Evolutionary conservation across 2,329 filamentous ascomycete species (phyloP).

Genomic region (Pestalotiopsis sp.): DNA sequence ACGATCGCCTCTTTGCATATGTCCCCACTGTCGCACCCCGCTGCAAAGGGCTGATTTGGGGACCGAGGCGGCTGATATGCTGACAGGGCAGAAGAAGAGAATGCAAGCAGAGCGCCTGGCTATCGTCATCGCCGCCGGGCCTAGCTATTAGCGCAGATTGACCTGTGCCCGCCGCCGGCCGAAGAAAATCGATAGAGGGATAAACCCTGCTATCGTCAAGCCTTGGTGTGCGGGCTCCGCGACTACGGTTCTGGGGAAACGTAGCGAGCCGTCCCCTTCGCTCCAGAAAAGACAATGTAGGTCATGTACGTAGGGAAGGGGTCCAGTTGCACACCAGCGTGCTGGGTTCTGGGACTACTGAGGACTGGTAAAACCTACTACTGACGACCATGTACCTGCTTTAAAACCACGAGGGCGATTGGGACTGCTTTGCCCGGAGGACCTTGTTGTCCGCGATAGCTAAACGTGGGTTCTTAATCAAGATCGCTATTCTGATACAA

Average conservation of each 20-base stretch:
- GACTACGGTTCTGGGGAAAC: neutral
- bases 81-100: neutral
- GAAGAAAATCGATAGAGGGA: neutral
- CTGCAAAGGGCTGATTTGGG: neutral
- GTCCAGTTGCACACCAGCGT: neutral
- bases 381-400: neutral
- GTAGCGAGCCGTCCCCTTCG: constrained; percentile 8
- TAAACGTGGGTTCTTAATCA: neutral
- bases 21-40: neutral
- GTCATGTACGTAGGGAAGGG: neutral
- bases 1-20: no score
- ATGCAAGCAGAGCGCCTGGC: neutral
- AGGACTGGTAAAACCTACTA: neutral
- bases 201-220: constrained; percentile 3
- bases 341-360: neutral
- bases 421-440: no score
- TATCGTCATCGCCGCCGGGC: neutral
- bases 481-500: neutral
- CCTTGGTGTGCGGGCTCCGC: neutral
- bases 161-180: neutral
- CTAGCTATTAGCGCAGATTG: neutral
- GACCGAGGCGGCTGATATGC: neutral
- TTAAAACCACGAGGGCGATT: no score
- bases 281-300: neutral
- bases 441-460: neutral